Evolutionary conservation across 2,329 filamentous ascomycete genomes (phyloP).

Genomic region (Dothideomycetes sp.): DNA sequence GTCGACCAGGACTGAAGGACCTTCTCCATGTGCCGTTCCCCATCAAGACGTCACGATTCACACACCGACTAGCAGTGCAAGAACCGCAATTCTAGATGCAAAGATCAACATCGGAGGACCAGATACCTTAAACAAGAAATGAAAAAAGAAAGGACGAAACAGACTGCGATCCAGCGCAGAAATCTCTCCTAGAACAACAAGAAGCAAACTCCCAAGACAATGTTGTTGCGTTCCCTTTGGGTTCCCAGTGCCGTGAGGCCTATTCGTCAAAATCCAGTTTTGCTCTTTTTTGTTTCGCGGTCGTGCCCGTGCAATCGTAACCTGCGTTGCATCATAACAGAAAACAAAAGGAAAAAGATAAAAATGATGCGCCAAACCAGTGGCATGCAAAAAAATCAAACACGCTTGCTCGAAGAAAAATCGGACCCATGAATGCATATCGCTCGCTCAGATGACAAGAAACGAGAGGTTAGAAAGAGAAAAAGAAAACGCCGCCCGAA

Average conservation of each 20-base stretch:
- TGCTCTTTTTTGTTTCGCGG: slow-evolving; percentile 4
- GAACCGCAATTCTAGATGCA: too few relatives aligned
- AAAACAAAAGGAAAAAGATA: slow-evolving; percentile 1
- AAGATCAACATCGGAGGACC: not conserved
- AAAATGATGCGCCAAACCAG: not conserved
- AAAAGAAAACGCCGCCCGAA: slow-evolving; percentile 7
- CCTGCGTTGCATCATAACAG: slow-evolving; percentile 12
- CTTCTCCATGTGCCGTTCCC: too few relatives aligned
- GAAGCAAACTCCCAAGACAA: slow-evolving; percentile 4
- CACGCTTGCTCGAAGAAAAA: slow-evolving; percentile 11
- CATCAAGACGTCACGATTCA: too few relatives aligned
- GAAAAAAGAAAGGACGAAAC: not conserved
- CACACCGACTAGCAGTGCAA: too few relatives aligned
- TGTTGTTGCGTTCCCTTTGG: slow-evolving; percentile 9
- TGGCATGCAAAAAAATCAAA: slow-evolving; percentile 1
- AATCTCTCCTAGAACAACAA: not conserved
- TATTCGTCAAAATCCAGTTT: too few relatives aligned
- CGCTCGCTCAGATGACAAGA: slow-evolving; percentile 8
- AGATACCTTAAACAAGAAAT: not conserved
- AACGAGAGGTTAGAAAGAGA: not conserved
- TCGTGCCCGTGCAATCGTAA: slow-evolving; percentile 13
- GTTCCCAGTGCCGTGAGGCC: slow-evolving; percentile 11
- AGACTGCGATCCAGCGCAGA: slow-evolving; percentile 1
- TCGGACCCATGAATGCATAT: slow-evolving; percentile 7
- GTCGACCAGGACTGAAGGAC: too few relatives aligned